These are phyloP conservation scores for Scortechinia acanthostroma DNA, from an alignment of 2,329 filamentous ascomycete species.

Conservation along the genomic window DNA sequence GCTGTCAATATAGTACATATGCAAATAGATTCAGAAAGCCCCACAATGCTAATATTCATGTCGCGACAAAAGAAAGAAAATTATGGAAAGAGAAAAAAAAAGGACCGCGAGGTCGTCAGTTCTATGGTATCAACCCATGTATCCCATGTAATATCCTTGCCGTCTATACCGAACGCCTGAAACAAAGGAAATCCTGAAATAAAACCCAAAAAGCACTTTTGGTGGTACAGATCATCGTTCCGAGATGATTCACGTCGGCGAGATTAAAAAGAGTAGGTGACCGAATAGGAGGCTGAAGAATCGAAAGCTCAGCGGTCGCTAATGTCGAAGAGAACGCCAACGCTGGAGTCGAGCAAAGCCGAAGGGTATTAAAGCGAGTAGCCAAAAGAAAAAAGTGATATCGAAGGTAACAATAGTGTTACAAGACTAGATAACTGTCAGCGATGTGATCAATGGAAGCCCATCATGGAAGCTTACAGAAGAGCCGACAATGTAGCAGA, in stretches of 20 bases:
- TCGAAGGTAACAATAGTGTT: too few relatives aligned
- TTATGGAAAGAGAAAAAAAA: not conserved
- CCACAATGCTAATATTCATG: too few relatives aligned
- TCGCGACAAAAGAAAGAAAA: conserved; percentile 1
- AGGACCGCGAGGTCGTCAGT: not conserved
- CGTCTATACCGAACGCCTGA: conserved; percentile 1
- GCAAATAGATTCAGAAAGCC: too few relatives aligned
- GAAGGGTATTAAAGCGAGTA: too few relatives aligned
- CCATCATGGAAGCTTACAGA: too few relatives aligned
- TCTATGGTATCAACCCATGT: conserved; percentile 1
- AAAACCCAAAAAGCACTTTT: conserved; percentile 1
- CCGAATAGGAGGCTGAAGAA: not conserved
- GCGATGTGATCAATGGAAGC: too few relatives aligned
- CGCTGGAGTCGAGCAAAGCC: too few relatives aligned
- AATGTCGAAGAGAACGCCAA: too few relatives aligned
- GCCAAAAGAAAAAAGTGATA: too few relatives aligned
- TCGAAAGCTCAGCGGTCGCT: too few relatives aligned
- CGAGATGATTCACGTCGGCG: not conserved
- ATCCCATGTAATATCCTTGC: conserved; percentile 1
- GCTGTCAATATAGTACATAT: not conserved
- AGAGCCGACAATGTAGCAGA: too few relatives aligned
- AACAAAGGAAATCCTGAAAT: not conserved
- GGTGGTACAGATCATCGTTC: not conserved
- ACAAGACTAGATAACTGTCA: too few relatives aligned
- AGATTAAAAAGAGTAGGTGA: not conserved